These are phyloP conservation scores for Trypanosoma conorhini DNA, from an alignment of 208 protist species.

Conservation along the genomic window DNA sequence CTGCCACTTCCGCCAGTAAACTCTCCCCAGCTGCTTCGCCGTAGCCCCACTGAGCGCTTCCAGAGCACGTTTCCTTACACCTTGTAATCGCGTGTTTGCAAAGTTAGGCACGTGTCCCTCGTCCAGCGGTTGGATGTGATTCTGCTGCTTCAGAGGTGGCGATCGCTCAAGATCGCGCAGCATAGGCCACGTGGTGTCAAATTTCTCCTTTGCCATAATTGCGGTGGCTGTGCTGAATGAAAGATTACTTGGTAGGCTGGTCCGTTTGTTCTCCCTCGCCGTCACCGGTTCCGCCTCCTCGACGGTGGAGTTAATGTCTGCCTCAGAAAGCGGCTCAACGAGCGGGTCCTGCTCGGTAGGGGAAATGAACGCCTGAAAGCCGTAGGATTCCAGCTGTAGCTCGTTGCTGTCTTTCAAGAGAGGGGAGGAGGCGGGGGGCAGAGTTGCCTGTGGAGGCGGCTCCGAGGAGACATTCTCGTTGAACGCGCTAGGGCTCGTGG, in stretches of 20 bases:
- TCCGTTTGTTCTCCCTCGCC: background rate
- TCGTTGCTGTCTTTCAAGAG: background rate
- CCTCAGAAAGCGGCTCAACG: constrained; percentile 18
- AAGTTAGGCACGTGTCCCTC: background rate
- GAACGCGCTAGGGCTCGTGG: too few species aligned
- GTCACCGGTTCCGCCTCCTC: background rate
- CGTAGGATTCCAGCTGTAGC: constrained; percentile 7
- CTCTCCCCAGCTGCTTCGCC: background rate
- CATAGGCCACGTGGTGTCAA: constrained; percentile 1
- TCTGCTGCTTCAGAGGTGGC: too few species aligned
- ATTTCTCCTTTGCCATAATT: background rate
- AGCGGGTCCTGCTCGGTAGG: constrained; percentile 16
- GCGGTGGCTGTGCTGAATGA: background rate
- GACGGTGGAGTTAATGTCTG: background rate
- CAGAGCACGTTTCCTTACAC: constrained; percentile 1
- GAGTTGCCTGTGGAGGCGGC: background rate
- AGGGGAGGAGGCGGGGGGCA: background rate
- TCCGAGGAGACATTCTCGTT: too few species aligned
- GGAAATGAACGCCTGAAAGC: constrained; percentile 13
- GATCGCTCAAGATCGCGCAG: background rate
- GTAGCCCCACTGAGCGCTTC: background rate
- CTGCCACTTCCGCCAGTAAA: constrained; percentile 21
- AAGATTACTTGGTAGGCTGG: background rate
- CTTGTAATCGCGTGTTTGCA: background rate
- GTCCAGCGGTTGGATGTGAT: background rate